Conservation (phyloP, 1,284 basidiomycete species). For the Ceratobasidium sp. region DNA sequence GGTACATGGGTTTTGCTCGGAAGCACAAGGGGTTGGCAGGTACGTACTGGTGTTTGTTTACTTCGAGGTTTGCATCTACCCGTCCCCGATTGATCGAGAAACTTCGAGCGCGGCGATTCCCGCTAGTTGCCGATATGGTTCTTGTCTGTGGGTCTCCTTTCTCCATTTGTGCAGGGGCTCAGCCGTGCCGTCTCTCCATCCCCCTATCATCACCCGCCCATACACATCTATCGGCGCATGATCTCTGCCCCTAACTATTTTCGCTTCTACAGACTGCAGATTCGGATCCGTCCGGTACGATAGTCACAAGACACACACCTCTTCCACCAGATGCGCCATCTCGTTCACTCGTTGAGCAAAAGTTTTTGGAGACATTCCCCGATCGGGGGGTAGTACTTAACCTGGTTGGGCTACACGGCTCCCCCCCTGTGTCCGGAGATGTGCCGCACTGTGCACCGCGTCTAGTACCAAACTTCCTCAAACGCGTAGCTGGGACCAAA, state of each 20-base stretch:
- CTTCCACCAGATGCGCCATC: slow-evolving; percentile 45
- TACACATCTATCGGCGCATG: slow-evolving; percentile 9
- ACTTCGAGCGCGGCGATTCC: background rate
- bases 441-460: slow-evolving; percentile 21
- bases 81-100: background rate
- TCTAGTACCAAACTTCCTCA: slow-evolving; percentile 44
- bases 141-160: background rate
- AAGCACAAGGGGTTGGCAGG: slow-evolving; percentile 46
- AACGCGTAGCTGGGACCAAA: slow-evolving; percentile 45
- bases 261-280: slow-evolving; percentile 40
- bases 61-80: background rate
- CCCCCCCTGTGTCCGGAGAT: slow-evolving; percentile 40
- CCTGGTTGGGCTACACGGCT: slow-evolving; percentile 48
- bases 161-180: background rate
- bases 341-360: slow-evolving; percentile 46
- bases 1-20: slow-evolving; percentile 46
- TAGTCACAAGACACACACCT: slow-evolving; percentile 42
- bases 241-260: slow-evolving; percentile 17
- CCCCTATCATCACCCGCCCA: slow-evolving; percentile 7
- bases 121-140: slow-evolving; percentile 41
- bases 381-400: slow-evolving; percentile 45
- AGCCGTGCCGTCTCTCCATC: background rate
- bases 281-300: slow-evolving; percentile 40
- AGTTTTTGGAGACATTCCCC: slow-evolving; percentile 39
- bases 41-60: slow-evolving; percentile 26